Evolutionary conservation across 495 filamentous ascomycete genomes (phyloP).

Genomic region (Choiromyces venosus): DNA sequence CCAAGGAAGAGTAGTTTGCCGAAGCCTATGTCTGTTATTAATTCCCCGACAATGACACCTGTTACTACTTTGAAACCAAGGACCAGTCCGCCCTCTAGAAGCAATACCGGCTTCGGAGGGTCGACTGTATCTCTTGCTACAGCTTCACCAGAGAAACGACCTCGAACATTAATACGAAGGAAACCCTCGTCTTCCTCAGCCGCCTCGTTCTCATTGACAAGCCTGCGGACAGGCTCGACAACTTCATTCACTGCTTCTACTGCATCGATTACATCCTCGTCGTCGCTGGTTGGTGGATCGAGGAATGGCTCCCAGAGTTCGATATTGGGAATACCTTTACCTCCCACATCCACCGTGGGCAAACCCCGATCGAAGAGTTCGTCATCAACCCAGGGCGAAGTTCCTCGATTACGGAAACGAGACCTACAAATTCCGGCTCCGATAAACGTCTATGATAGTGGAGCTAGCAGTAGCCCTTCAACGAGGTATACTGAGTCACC

Average conservation of each 20-base stretch:
- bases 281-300: slow-evolving; percentile 32
- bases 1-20: slow-evolving; percentile 27
- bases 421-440: slow-evolving; percentile 32
- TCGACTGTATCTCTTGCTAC: slow-evolving; percentile 25
- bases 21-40: slow-evolving; percentile 30
- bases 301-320: slow-evolving; percentile 36
- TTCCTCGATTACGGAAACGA: slow-evolving; percentile 31
- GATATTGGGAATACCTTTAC: slow-evolving; percentile 36
- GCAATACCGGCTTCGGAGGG: neutral
- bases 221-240: slow-evolving; percentile 30
- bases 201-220: slow-evolving; percentile 34
- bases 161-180: slow-evolving; percentile 30
- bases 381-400: slow-evolving; percentile 20
- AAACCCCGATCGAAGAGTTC: slow-evolving; percentile 25
- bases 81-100: slow-evolving; percentile 23
- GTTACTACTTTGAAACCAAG: slow-evolving; percentile 34
- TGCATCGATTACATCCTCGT: slow-evolving; percentile 31
- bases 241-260: slow-evolving; percentile 38
- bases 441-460: slow-evolving; percentile 35
- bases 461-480: slow-evolving; percentile 76
- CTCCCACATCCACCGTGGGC: slow-evolving; percentile 27
- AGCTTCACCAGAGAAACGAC: slow-evolving; percentile 26
- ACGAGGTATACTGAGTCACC: slow-evolving; percentile 91
- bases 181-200: slow-evolving; percentile 32
- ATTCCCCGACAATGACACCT: slow-evolving; percentile 29